Conservation (phyloP, 495 filamentous ascomycete species). For the Lineolata rhizophorae region DNA sequence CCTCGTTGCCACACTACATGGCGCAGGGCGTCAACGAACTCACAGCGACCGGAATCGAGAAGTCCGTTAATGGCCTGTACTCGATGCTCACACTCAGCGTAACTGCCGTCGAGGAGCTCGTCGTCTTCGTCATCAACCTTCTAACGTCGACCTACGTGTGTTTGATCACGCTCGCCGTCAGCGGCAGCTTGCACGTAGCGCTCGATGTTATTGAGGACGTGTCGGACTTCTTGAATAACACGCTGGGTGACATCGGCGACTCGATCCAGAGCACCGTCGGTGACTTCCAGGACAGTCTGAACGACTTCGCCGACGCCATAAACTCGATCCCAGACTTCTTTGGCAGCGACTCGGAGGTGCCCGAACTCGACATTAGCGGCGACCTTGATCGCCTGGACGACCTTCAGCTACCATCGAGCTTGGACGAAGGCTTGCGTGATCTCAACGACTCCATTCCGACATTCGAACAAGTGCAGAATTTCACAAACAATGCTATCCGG, state of each 20-base stretch:
- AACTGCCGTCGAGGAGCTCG: slow-evolving; percentile 64
- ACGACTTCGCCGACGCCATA: slow-evolving; percentile 29
- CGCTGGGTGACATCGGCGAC: slow-evolving; percentile 39
- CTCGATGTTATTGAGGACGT: slow-evolving; percentile 47
- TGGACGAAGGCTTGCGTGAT: slow-evolving; percentile 39
- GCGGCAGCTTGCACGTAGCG: slow-evolving; percentile 50
- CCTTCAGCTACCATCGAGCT: slow-evolving; percentile 39
- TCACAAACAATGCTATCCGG: slow-evolving; percentile 45
- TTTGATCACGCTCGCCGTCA: slow-evolving; percentile 57
- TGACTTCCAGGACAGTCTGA: slow-evolving; percentile 35
- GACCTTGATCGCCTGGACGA: slow-evolving; percentile 40
- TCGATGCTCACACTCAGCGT: slow-evolving; percentile 53
- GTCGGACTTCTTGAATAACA: slow-evolving; percentile 48
- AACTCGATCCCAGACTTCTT: slow-evolving; percentile 22
- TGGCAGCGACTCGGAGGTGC: slow-evolving; percentile 18
- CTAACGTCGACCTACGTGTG: slow-evolving; percentile 76
- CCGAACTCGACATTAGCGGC: slow-evolving; percentile 34
- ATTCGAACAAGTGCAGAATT: slow-evolving; percentile 62
- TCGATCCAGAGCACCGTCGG: slow-evolving; percentile 33
- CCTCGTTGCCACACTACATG: slow-evolving; percentile 91
- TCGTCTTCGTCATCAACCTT: slow-evolving; percentile 78
- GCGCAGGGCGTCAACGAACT: slow-evolving; percentile 72
- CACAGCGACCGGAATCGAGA: slow-evolving; percentile 52
- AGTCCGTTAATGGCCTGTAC: slow-evolving; percentile 54
- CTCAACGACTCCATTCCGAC: slow-evolving; percentile 60